Percentiles rank a stretch among this genome's conserved stretches.
These are phyloP conservation scores for Salix dunnii DNA, from an alignment of 345 rosid species.

Conservation along the genomic window DNA sequence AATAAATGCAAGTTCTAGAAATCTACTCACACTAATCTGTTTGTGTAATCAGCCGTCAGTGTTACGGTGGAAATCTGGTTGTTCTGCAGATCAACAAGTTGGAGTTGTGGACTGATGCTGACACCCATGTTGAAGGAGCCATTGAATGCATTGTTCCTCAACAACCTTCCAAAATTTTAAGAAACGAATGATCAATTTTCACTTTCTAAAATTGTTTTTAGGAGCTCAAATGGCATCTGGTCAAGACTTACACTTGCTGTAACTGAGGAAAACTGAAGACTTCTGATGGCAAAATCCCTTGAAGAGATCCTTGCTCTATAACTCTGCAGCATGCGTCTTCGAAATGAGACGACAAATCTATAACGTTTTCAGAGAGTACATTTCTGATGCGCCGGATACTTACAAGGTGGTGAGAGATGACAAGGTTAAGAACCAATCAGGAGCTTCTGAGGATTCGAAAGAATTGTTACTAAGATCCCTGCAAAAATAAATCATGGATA, in stretches of 20 bases:
- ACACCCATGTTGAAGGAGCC: constrained; percentile 61
- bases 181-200: not conserved
- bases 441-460: constrained; percentile 62
- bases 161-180: constrained; percentile 44
- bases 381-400: constrained; percentile 21
- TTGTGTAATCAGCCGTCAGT: constrained; percentile 46
- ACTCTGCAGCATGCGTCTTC: constrained; percentile 39
- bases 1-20: not conserved
- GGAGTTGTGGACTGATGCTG: constrained; percentile 48
- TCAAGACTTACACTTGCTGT: constrained; percentile 72
- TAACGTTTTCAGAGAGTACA: not conserved
- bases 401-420: constrained; percentile 84
- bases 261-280: constrained; percentile 67
- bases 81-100: constrained; percentile 68
- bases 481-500: constrained; percentile 15
- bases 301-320: constrained; percentile 67
- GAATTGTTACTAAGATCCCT: constrained; percentile 92
- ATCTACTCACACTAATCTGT: constrained; percentile 54
- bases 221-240: not conserved
- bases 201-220: not conserved
- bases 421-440: constrained; percentile 80
- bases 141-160: constrained; percentile 63
- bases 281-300: constrained; percentile 57
- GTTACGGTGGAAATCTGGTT: constrained; percentile 70
- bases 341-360: constrained; percentile 1